Base-by-base conservation (phyloP, 495 filamentous ascomycete genomes). In the Rusavskia elegans region DNA sequence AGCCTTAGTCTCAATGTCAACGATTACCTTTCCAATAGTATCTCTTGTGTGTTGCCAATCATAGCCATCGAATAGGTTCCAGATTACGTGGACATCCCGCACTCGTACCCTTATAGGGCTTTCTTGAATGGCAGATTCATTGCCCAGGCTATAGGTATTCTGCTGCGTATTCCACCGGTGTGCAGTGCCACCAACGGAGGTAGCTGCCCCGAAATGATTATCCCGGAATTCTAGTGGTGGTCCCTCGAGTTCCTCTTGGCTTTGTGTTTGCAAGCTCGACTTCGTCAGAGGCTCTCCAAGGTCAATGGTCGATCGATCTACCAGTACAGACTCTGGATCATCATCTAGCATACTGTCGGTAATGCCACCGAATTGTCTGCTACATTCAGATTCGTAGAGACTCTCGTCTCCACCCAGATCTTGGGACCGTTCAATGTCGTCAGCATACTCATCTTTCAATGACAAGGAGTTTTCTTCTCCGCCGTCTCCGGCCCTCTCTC, bases 31-130 rank as follows among this genome's bases (percentile, higher is more conserved):
- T 23, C 81, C 78, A 58, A 95, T 94, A 4, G 81, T 81, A 53
- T 95, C 87, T 45, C 89, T 71, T 0, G 92, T 97, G 29, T 77
- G 71, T 57, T 80, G 79, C 93, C 93, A 99, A 65, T 99, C 93
- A 62, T 94, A 99, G 6, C 93, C 93, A 67, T 99, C 93, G 63
- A 88, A 95, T 2, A 99, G 70, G 63, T 99, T 95, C 93, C 93
- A 99, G 55, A 97, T 94, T 45, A 95, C 70, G 63, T 97, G 86
- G 14, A 93, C 80, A 64, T 95, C 88, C 5, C 86, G 80, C 16
- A 96, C 74, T 32, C 79, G 76, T 9, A 97, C 70, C 53, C 80
- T 79, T 21, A 97, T 70, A 14, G 92, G 90, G 56, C 82, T 85
- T 46, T 70, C 66, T 29, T 71, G 72, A n/a, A 81, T 63, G 55